These are phyloP conservation scores for Selaginella moellendorffii DNA, from an alignment of 75 land plant species.

Conservation along the genomic window DNA sequence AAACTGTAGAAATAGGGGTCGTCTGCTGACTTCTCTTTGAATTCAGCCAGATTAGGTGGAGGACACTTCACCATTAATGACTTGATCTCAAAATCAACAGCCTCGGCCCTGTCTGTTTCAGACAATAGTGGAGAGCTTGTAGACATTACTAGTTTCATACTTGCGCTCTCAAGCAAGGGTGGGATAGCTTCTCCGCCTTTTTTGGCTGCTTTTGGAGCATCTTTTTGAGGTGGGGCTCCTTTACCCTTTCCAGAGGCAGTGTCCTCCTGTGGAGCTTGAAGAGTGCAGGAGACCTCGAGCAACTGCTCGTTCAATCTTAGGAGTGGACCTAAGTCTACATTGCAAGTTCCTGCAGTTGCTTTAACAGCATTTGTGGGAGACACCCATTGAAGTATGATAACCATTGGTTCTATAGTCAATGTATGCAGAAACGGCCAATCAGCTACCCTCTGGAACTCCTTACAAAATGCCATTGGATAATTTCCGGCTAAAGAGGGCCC, in stretches of 20 bases:
- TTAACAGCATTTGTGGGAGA: slow-evolving; percentile 17
- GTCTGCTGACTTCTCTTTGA: neutral
- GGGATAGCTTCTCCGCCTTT: slow-evolving; percentile 1
- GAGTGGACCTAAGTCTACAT: neutral
- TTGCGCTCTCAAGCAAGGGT: slow-evolving; percentile 14
- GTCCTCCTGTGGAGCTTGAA: slow-evolving; percentile 10
- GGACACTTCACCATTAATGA: neutral
- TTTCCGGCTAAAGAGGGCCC: neutral
- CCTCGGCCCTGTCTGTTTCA: slow-evolving; percentile 17
- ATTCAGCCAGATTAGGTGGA: slow-evolving; percentile 16
- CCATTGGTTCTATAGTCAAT: slow-evolving; percentile 10
- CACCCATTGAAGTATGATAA: slow-evolving; percentile 16
- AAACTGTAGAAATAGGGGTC: slow-evolving; percentile 15
- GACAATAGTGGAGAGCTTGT: slow-evolving; percentile 14
- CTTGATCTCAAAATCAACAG: slow-evolving; percentile 12
- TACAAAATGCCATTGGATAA: neutral
- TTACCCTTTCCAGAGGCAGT: neutral
- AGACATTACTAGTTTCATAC: slow-evolving; percentile 14
- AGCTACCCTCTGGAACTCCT: slow-evolving; percentile 11
- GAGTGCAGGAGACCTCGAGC: neutral
- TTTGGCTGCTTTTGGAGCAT: neutral
- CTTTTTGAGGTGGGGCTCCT: neutral
- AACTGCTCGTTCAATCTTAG: neutral
- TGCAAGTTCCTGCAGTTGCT: neutral
- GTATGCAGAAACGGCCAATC: slow-evolving; percentile 19